phyloP scores from a whole-genome alignment of 306 rosid genomes.

The Vigna radiata region DNA sequence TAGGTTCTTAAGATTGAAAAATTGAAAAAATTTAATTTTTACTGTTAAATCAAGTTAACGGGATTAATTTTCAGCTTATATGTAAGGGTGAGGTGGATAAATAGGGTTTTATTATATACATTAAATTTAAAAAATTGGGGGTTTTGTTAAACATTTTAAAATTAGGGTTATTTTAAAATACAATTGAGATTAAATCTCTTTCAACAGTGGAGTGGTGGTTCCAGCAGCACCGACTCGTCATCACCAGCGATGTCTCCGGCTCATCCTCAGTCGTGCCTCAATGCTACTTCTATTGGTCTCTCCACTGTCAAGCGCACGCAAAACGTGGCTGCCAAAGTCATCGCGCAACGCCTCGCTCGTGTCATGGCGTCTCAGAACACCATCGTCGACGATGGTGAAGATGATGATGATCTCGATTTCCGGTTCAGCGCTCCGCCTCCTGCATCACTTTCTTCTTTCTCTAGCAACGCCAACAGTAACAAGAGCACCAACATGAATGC shows the following conservation, averaged over 20 bases:
- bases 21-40: too few relatives aligned
- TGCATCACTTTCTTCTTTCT: slow-evolving; percentile 54
- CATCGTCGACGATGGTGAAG: slow-evolving; percentile 60
- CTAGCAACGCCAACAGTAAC: slow-evolving; percentile 43
- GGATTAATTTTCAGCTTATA: too few relatives aligned
- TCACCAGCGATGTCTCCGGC: slow-evolving; percentile 93
- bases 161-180: too few relatives aligned
- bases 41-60: too few relatives aligned
- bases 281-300: slow-evolving; percentile 52
- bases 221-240: slow-evolving; percentile 83
- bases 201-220: slow-evolving; percentile 81
- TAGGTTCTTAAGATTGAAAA: too few relatives aligned
- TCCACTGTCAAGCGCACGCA: slow-evolving; percentile 92
- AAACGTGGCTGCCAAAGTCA: slow-evolving; percentile 90
- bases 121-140: too few relatives aligned
- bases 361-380: slow-evolving; percentile 88
- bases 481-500: slow-evolving; percentile 43
- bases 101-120: too few relatives aligned
- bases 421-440: slow-evolving; percentile 61
- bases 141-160: too few relatives aligned
- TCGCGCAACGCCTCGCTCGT: slow-evolving; percentile 94
- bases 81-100: too few relatives aligned
- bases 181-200: too few relatives aligned
- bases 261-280: slow-evolving; percentile 73
- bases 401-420: slow-evolving; percentile 80